Conservation (phyloP, 2,329 filamentous ascomycete genomes). For the Phoma sp. region DNA sequence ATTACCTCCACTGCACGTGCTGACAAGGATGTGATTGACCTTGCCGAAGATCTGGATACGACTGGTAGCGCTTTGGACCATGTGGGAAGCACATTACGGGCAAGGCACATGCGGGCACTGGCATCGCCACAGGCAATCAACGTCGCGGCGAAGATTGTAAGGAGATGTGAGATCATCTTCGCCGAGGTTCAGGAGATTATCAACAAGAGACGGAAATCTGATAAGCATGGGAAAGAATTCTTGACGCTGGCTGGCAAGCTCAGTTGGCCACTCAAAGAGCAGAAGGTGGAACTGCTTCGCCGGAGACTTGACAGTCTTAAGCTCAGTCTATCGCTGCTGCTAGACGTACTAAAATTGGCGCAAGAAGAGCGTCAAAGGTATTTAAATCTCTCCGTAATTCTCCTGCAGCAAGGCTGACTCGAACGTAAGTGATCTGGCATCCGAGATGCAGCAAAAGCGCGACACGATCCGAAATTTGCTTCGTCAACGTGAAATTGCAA, state of each 20-base stretch:
- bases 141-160: conserved; percentile 31
- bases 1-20: conserved; percentile 27
- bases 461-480: no score
- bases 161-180: conserved; percentile 35
- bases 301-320: conserved; percentile 36
- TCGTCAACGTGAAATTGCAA: no score
- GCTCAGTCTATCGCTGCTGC: conserved; percentile 32
- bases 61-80: conserved; percentile 33
- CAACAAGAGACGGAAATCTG: conserved; percentile 24
- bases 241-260: conserved; percentile 26
- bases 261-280: conserved; percentile 34
- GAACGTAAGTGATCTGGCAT: neutral
- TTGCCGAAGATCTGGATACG: conserved; percentile 34
- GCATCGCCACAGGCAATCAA: conserved; percentile 31
- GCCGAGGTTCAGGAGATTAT: conserved; percentile 30
- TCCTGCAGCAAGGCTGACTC: neutral
- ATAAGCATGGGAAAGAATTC: conserved; percentile 23
- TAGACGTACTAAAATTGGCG: conserved; percentile 37
- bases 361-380: conserved; percentile 30
- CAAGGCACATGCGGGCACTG: conserved; percentile 18
- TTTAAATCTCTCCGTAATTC: neutral
- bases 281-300: conserved; percentile 31
- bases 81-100: conserved; percentile 29
- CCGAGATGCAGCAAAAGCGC: neutral
- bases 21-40: conserved; percentile 30